Evolutionary conservation across 345 rosid genomes (phyloP), one percentile per base, ranked within the genome.

Genomic region (Eutrema heterophyllum): DNA sequence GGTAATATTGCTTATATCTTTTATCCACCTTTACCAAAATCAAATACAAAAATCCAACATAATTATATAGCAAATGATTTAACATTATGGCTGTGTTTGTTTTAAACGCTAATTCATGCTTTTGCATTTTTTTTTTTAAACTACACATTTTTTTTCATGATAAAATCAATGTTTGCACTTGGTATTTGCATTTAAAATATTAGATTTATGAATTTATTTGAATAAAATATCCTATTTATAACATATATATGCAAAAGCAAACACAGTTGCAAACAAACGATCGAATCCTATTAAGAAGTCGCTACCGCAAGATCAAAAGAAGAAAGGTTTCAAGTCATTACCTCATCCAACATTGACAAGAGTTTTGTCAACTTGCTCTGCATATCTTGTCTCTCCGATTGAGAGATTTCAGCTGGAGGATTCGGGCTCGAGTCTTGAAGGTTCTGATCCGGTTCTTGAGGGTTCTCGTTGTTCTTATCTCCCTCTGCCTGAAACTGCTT

Each of bases 311-410:
- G 35, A 66, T 48, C 33, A 36, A 45, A 30, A 56, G 13, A 63
- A 26, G 41, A 73, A 7, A n/a, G 13, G 30, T 57, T 33, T 64
- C 4, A 36, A 16, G 66, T 24, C 50, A 70, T 76, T 87, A 96
- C 99, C 93, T 92, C 98, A 68, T 92, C 99, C 81, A 89, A 73
- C 95, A 96, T 92, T 74, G 96, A 90, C 50, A 91, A 80, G 79
- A 96, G 96, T 77, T 96, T 92, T 56, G 97, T 85, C 86, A 92
- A 77, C 84, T 92, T 96, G 87, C 65, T 86, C 60, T 92, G 98
- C 81, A 90, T 46, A 52, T 92, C 99, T 80, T 87, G 98, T 74
- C 83, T 86, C 83, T 92, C 99, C 1, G 89, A 86, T 61, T 86
- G 94, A 56, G 93, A 89, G 63, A 89, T 86, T 83, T 92, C 97